Percentiles rank a stretch among this genome's conserved stretches.
These are phyloP conservation scores for Hymenoscyphus albidus DNA, from an alignment of 2,329 filamentous ascomycete species.

Conservation along the genomic window DNA sequence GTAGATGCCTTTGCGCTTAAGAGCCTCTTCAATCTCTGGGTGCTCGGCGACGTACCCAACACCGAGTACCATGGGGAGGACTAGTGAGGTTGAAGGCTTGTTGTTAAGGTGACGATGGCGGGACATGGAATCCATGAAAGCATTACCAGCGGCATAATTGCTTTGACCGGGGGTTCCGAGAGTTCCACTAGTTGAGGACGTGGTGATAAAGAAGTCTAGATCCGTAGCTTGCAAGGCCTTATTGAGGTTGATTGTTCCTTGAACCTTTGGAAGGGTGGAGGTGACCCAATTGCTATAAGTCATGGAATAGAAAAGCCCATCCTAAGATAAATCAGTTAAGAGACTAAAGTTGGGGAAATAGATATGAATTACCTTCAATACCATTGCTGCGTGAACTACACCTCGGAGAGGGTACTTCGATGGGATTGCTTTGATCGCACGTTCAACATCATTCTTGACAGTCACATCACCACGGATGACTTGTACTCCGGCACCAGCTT, in stretches of 20 bases:
- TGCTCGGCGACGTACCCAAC: slow-evolving; percentile 36
- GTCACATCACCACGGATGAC: too few species aligned
- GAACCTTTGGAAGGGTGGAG: slow-evolving; percentile 36
- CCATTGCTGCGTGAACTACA: too few species aligned
- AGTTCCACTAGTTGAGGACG: too few species aligned
- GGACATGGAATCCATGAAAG: slow-evolving; percentile 37
- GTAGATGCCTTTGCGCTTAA: slow-evolving; percentile 17
- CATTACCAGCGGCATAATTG: slow-evolving; percentile 40
- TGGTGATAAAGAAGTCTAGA: too few species aligned
- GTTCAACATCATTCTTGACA: too few species aligned
- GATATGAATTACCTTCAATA: too few species aligned
- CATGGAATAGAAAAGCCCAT: neutral
- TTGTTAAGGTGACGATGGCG: slow-evolving; percentile 24
- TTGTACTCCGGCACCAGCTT: too few species aligned
- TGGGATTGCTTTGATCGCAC: too few species aligned
- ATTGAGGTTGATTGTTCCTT: slow-evolving; percentile 20
- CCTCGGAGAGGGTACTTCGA: too few species aligned
- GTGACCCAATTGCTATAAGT: slow-evolving; percentile 36
- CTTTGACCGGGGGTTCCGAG: slow-evolving; percentile 35
- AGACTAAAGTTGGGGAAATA: too few species aligned
- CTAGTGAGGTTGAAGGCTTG: slow-evolving; percentile 20
- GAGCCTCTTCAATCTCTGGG: slow-evolving; percentile 10
- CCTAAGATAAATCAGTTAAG: too few species aligned
- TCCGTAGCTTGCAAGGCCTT: slow-evolving; percentile 7
- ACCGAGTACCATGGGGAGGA: slow-evolving; percentile 37